phyloP scores from a whole-genome alignment of 257 asterid species.

The Ajuga chamaepitys region DNA sequence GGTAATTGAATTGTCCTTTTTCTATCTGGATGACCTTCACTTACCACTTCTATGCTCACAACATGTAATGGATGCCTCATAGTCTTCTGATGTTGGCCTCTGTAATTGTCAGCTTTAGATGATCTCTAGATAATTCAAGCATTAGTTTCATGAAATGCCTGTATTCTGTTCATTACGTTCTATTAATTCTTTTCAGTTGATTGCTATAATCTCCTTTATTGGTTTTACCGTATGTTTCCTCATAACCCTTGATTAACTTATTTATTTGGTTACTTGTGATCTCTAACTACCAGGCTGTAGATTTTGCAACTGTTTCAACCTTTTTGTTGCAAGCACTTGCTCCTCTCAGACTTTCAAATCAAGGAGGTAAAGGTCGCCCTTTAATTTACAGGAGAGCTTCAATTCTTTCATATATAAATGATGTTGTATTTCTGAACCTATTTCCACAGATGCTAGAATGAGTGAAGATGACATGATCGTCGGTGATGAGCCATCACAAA shows the following conservation, averaged over 20 bases:
- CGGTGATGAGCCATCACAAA: slow-evolving; percentile 41
- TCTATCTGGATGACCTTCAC: neutral
- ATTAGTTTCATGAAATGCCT: neutral
- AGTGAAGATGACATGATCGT: slow-evolving; percentile 72
- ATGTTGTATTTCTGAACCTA: neutral
- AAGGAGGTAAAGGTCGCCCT: slow-evolving; percentile 47
- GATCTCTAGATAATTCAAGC: neutral
- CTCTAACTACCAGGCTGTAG: slow-evolving; percentile 53
- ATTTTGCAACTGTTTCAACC: slow-evolving; percentile 71
- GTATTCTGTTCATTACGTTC: neutral
- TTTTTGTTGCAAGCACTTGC: slow-evolving; percentile 78
- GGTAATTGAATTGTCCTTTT: slow-evolving; percentile 38
- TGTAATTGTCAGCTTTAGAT: slow-evolving; percentile 1
- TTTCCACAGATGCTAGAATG: slow-evolving; percentile 38
- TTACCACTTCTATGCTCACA: slow-evolving; percentile 6
- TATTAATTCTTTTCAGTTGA: slow-evolving; percentile 4
- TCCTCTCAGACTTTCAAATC: slow-evolving; percentile 44
- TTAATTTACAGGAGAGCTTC: neutral
- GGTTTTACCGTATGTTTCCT: neutral
- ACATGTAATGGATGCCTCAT: slow-evolving; percentile 2
- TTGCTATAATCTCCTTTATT: neutral
- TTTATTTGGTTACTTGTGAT: slow-evolving; percentile 8
- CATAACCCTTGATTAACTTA: neutral
- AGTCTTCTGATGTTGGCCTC: neutral
- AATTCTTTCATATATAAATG: neutral